These are phyloP conservation scores for Metarhizium anisopliae DNA, from an alignment of 2,329 filamentous ascomycete species.

Conservation along the genomic window DNA sequence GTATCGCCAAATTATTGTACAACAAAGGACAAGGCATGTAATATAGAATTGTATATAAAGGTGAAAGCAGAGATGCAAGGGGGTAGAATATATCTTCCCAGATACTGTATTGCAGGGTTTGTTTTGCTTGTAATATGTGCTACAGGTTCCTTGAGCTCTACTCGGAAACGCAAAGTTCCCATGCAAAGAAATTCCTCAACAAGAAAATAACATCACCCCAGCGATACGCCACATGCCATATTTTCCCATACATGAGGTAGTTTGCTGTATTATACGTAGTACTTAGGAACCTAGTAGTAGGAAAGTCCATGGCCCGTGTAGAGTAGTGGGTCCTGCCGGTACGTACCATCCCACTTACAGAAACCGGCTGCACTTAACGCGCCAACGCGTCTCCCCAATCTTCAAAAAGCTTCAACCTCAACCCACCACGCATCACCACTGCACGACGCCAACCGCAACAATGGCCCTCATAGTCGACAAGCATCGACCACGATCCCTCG, in stretches of 20 bases:
- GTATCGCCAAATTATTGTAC: neutral
- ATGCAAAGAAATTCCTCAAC: too few species aligned
- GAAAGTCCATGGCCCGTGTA: too few species aligned
- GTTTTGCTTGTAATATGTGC: too few species aligned
- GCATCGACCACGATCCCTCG: conserved; percentile 64
- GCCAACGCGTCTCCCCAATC: conserved; percentile 22
- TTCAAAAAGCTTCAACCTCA: conserved; percentile 14
- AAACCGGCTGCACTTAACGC: conserved; percentile 25
- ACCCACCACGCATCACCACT: conserved; percentile 7
- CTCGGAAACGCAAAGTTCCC: too few species aligned
- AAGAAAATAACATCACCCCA: neutral
- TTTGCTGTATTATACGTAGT: too few species aligned
- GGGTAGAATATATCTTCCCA: neutral
- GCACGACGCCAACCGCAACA: conserved; percentile 12
- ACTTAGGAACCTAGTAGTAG: too few species aligned
- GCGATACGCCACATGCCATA: too few species aligned
- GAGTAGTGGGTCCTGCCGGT: neutral
- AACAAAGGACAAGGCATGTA: neutral
- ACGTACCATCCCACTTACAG: neutral
- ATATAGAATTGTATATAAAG: neutral
- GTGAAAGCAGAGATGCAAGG: neutral
- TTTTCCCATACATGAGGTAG: too few species aligned
- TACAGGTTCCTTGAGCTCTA: too few species aligned
- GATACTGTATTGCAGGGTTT: too few species aligned
- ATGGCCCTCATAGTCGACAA: conserved; percentile 68